These are phyloP conservation scores for Ambrosiella xylebori DNA, from an alignment of 2,329 filamentous ascomycete genomes.

Conservation along the genomic window DNA sequence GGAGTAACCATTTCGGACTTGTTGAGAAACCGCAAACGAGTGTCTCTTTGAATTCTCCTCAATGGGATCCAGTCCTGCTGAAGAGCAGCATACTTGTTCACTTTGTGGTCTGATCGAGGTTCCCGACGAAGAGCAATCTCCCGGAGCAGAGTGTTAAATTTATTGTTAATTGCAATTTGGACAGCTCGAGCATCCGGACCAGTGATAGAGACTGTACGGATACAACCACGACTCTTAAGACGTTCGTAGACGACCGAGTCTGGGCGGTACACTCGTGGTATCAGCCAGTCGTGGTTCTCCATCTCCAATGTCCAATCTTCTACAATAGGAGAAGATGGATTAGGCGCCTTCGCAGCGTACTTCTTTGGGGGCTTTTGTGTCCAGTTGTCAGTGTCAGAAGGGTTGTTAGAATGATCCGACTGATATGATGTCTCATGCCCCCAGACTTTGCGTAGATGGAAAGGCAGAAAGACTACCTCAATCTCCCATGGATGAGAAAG, in stretches of 20 bases:
- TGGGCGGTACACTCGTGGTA: constrained; percentile 49
- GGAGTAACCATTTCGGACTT: constrained; percentile 58
- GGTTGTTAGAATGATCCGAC: constrained; percentile 17
- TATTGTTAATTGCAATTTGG: constrained; percentile 41
- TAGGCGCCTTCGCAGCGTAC: not conserved
- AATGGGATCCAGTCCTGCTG: constrained; percentile 57
- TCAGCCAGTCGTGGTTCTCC: constrained; percentile 41
- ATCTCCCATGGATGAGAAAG: constrained; percentile 50
- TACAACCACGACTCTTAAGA: constrained; percentile 57
- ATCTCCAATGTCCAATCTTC: constrained; percentile 31
- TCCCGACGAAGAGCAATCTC: constrained; percentile 4
- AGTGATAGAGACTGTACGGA: constrained; percentile 44
- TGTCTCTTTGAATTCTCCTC: constrained; percentile 58
- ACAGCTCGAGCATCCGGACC: constrained; percentile 52
- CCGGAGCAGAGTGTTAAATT: constrained; percentile 40
- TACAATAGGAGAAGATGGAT: constrained; percentile 29
- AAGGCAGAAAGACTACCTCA: constrained; percentile 61
- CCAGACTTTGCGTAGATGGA: constrained; percentile 41
- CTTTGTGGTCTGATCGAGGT: not conserved
- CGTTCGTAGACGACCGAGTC: constrained; percentile 48
- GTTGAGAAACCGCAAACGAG: constrained; percentile 51
- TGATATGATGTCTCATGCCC: constrained; percentile 32
- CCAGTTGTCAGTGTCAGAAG: constrained; percentile 32
- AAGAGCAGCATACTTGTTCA: constrained; percentile 36
- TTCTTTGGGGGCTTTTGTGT: constrained; percentile 21